Base-by-base conservation (phyloP, 2,329 filamentous ascomycete genomes). In the Aspergillus pseudotamarii region DNA sequence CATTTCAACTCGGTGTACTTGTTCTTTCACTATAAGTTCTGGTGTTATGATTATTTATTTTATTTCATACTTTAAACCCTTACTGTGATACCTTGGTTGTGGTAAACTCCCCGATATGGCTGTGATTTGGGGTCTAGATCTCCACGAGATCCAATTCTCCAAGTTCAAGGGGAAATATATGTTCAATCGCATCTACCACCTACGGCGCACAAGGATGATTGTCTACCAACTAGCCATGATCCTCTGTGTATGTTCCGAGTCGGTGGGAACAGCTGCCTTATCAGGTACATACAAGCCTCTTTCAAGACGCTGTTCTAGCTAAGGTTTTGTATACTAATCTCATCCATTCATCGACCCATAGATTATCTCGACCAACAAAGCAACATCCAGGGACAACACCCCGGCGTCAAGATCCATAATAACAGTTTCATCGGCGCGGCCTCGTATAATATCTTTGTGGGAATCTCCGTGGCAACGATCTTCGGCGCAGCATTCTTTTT, bases 401-500 rank as follows among this genome's bases (percentile, higher is more conserved):
- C 74, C 2, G 73, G 72, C 19, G 79, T 80, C 6, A 75, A 77
- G 6, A 79, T 85, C 16, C 80, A 85, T 71, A 87, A 86, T 71
- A 81, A 86, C 71, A 79, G 85, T 69, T 86, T 84, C 64, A 75
- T 88, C 64, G 85, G 84, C 30, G 82, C 84, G 10, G 83, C 81
- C 1, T 82, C 82, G 1, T 88, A 83, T 76, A 87, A 88, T 70
- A 86, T 88, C 69, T 87, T 86, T 65, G 81, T 84, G 9, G 85
- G 86, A 23, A 78, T 88, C 36, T 84, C 82, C 21, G 82, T 87
- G 10, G 85, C 85, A 16, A 84, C 82, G 53, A 83, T 88, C 68
- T 88, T 88, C 68, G 85, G 85, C 26, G 81, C 82, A 0, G 85
- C 82, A 0, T 88, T 88, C 78, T 87, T 88, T 78, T 87, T 88